phyloP scores from a whole-genome alignment of 2,329 filamentous ascomycete genomes.

The Lachnellula arida region DNA sequence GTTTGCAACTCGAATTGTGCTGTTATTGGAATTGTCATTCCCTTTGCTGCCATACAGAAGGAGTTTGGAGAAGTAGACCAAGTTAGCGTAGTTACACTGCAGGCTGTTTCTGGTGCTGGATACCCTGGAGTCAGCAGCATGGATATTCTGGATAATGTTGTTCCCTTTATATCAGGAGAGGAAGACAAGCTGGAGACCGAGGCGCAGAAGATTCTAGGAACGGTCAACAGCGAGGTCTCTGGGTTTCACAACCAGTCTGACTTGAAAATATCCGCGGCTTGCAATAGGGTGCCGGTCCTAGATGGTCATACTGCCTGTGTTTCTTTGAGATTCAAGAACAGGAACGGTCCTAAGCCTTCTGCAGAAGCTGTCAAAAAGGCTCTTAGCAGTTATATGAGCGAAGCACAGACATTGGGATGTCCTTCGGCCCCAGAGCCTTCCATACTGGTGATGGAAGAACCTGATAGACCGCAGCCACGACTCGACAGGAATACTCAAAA shows the following conservation, averaged over 20 bases:
- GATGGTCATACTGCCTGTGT: slow-evolving; percentile 97
- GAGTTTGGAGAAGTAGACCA: slow-evolving; percentile 77
- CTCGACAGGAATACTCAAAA: slow-evolving; percentile 80
- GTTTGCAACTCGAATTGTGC: slow-evolving; percentile 99
- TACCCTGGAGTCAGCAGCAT: slow-evolving; percentile 88
- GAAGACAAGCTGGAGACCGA: slow-evolving; percentile 96
- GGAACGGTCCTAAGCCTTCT: slow-evolving; percentile 58
- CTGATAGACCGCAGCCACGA: slow-evolving; percentile 85
- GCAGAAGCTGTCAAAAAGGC: slow-evolving; percentile 74
- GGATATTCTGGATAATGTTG: slow-evolving; percentile 95
- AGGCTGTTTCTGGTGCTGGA: slow-evolving; percentile 89
- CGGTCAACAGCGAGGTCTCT: slow-evolving; percentile 64
- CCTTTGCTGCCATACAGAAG: slow-evolving; percentile 83
- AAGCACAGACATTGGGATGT: slow-evolving; percentile 79
- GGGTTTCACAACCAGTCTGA: slow-evolving; percentile 70
- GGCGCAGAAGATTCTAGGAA: slow-evolving; percentile 88
- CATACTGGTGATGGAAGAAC: slow-evolving; percentile 85
- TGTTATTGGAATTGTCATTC: slow-evolving; percentile 92
- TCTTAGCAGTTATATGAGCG: slow-evolving; percentile 73
- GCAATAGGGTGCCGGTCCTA: slow-evolving; percentile 90
- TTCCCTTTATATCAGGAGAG: slow-evolving; percentile 88
- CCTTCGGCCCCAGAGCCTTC: slow-evolving; percentile 77
- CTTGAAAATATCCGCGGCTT: slow-evolving; percentile 78
- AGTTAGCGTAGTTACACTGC: slow-evolving; percentile 82
- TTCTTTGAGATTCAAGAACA: slow-evolving; percentile 73